These are phyloP conservation scores for Cinnamomum micranthum DNA, from an alignment of 164 flowering plant genomes.

Conservation along the genomic window DNA sequence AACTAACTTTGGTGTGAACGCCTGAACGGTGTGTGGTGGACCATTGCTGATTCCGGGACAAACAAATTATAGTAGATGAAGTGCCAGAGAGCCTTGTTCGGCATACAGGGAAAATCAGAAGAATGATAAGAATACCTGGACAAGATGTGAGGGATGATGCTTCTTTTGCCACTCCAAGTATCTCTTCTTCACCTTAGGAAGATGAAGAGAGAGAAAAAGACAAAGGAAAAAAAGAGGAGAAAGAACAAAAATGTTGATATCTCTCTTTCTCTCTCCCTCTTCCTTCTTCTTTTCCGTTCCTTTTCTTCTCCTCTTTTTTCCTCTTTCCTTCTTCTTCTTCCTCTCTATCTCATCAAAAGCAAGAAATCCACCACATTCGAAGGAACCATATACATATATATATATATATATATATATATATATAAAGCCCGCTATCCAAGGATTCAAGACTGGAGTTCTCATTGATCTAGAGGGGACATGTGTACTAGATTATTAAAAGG, in stretches of 20 bases:
- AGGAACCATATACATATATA: background rate
- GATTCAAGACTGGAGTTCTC: conserved; percentile 1
- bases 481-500: no score
- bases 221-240: background rate
- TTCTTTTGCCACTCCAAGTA: no score
- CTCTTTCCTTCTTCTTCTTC: background rate
- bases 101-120: no score
- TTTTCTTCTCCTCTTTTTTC: background rate
- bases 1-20: no score
- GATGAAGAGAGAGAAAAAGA: background rate
- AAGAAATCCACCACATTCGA: background rate
- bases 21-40: no score
- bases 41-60: no score
- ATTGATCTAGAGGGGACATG: background rate
- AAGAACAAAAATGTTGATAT: background rate
- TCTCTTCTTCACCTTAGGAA: no score
- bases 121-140: no score
- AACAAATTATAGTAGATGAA: no score
- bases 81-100: no score
- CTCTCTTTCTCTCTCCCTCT: background rate
- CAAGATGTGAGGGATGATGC: background rate
- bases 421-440: background rate
- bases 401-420: background rate
- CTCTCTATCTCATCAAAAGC: background rate
- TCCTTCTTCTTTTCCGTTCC: background rate